Evolutionary conservation across 129 eudicot species (phyloP).

Genomic region (Smallanthus sonchifolius): DNA sequence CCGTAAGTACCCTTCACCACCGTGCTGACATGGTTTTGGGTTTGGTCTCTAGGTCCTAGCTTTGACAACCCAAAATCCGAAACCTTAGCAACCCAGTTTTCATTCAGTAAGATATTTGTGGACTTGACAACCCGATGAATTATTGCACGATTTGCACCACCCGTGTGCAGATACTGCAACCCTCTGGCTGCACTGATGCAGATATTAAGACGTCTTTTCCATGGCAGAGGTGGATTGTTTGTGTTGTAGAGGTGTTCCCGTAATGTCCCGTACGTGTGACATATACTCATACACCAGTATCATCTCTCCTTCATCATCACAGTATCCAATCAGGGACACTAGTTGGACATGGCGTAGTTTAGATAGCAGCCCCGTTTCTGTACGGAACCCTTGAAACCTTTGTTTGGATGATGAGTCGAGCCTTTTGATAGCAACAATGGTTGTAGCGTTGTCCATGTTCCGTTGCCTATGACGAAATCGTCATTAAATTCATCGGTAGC

Average conservation of each 20-base stretch:
- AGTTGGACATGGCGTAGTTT: too few species aligned
- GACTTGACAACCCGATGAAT: slow-evolving; percentile 60
- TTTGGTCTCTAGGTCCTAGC: slow-evolving; percentile 32
- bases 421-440: slow-evolving; percentile 48
- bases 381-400: slow-evolving; percentile 51
- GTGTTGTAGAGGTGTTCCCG: slow-evolving; percentile 52
- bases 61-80: slow-evolving; percentile 70
- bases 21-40: slow-evolving; percentile 53
- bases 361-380: slow-evolving; percentile 55
- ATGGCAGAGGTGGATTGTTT: slow-evolving; percentile 32
- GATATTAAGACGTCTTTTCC: slow-evolving; percentile 44
- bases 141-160: slow-evolving; percentile 41
- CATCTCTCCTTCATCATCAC: slow-evolving; percentile 59
- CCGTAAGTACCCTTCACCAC: slow-evolving; percentile 45
- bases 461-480: slow-evolving; percentile 35
- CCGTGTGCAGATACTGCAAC: slow-evolving; percentile 35
- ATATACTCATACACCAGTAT: slow-evolving; percentile 28
- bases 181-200: slow-evolving; percentile 51
- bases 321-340: slow-evolving; percentile 46
- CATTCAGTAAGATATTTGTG: background rate
- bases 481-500: slow-evolving; percentile 46
- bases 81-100: slow-evolving; percentile 49
- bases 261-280: slow-evolving; percentile 54
- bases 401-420: slow-evolving; percentile 47
- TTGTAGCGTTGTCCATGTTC: slow-evolving; percentile 34